Conservation (phyloP, 805 yeast genomes). For the Maudiozyma bulderi region DNA sequence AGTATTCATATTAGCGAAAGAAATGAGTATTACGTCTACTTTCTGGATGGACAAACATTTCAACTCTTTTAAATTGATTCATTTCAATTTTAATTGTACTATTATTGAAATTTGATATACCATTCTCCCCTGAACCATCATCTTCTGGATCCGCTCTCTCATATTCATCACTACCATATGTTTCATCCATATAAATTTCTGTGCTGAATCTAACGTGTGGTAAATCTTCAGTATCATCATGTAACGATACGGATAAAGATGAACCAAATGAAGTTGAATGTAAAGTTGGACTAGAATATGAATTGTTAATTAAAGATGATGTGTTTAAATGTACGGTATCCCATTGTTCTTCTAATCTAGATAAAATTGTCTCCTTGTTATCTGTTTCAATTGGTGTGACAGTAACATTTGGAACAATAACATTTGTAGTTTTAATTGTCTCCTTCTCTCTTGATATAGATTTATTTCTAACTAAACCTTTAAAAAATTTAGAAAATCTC, state of each 20-base stretch:
- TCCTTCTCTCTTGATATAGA: neutral
- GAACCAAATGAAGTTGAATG: neutral
- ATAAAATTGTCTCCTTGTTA: neutral
- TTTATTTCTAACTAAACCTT: neutral
- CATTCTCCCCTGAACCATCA: neutral
- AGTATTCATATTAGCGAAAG: slow-evolving; percentile 15
- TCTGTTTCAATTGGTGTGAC: neutral
- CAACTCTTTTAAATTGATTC: slow-evolving; percentile 52
- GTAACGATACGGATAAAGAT: slow-evolving; percentile 1
- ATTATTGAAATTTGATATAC: slow-evolving; percentile 8
- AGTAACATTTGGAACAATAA: neutral
- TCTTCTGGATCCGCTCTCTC: slow-evolving; percentile 17
- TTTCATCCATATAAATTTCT: slow-evolving; percentile 22
- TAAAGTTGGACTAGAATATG: neutral
- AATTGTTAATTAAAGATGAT: neutral
- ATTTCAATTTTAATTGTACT: slow-evolving; percentile 48
- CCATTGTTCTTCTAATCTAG: slow-evolving; percentile 18
- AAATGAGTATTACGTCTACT: slow-evolving; percentile 59
- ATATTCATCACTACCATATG: slow-evolving; percentile 23
- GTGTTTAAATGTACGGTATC: slow-evolving; percentile 10
- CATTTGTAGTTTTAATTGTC: neutral
- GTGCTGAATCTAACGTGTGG: slow-evolving; percentile 17
- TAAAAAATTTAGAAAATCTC: slow-evolving; percentile 3
- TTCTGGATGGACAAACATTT: slow-evolving; percentile 60
- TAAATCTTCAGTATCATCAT: neutral